These are phyloP conservation scores for Auriscalpium orientale DNA, from an alignment of 768 basidiomycete species.

Conservation along the genomic window DNA sequence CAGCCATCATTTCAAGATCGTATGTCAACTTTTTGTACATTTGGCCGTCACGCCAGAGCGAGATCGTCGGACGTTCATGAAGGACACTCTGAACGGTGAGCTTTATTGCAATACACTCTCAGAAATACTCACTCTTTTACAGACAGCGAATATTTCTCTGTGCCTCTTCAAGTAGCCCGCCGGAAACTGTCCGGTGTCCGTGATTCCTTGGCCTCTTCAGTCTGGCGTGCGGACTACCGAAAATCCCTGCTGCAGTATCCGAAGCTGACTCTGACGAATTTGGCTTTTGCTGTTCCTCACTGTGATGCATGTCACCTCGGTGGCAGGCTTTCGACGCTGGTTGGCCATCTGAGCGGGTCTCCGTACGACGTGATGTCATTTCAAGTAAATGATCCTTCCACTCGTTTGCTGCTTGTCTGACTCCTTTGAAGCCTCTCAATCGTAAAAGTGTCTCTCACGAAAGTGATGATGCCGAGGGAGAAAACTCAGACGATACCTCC, in stretches of 20 bases:
- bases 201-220: slow-evolving; percentile 75
- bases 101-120: background rate
- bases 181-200: slow-evolving; percentile 63
- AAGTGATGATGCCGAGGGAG: slow-evolving; percentile 21
- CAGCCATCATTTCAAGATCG: slow-evolving; percentile 74
- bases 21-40: slow-evolving; percentile 84
- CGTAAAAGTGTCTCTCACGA: background rate
- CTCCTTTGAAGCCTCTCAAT: background rate
- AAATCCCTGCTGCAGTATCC: slow-evolving; percentile 60
- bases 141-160: slow-evolving; percentile 65
- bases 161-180: slow-evolving; percentile 58
- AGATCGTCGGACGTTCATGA: slow-evolving; percentile 49
- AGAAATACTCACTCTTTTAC: slow-evolving; percentile 13
- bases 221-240: slow-evolving; percentile 72
- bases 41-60: slow-evolving; percentile 53
- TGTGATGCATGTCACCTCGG: slow-evolving; percentile 85
- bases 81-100: slow-evolving; percentile 40
- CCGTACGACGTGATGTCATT: slow-evolving; percentile 71
- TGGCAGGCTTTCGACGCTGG: slow-evolving; percentile 55
- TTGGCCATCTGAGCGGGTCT: slow-evolving; percentile 54
- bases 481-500: slow-evolving; percentile 7
- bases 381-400: slow-evolving; percentile 32
- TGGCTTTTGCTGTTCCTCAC: slow-evolving; percentile 50
- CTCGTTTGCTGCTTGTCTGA: background rate
- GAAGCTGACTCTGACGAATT: slow-evolving; percentile 40